Conservation (phyloP, 2,329 filamentous ascomycete species). For the Bipolaris gigantea region DNA sequence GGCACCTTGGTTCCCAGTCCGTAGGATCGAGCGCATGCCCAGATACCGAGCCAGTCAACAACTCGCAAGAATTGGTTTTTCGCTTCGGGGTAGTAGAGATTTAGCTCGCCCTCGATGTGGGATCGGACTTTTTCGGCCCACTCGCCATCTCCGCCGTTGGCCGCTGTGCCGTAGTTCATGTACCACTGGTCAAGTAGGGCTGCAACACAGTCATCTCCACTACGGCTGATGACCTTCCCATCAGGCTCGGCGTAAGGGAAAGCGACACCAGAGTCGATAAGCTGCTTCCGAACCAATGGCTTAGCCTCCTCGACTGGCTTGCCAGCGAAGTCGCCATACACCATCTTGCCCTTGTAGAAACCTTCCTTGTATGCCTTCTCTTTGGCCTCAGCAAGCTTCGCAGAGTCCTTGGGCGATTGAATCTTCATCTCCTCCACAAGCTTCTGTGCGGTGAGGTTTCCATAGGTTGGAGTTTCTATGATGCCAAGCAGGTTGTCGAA, state of each 20-base stretch:
- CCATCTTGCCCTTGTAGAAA: conserved; percentile 92
- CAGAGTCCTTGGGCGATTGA: conserved; percentile 90
- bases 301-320: conserved; percentile 85
- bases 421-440: conserved; percentile 95
- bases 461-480: conserved; percentile 74
- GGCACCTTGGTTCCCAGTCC: conserved; percentile 92
- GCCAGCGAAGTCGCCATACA: conserved; percentile 84
- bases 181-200: conserved; percentile 97
- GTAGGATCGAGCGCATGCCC: conserved; percentile 90
- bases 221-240: conserved; percentile 81
- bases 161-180: conserved; percentile 77
- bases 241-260: conserved; percentile 95
- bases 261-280: conserved; percentile 76
- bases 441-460: conserved; percentile 78
- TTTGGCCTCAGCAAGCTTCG: conserved; percentile 89
- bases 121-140: conserved; percentile 72
- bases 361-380: conserved; percentile 96
- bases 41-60: conserved; percentile 79
- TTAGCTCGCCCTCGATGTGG: conserved; percentile 60
- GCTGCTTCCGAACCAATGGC: conserved; percentile 75
- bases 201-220: conserved; percentile 89
- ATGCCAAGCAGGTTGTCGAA: conserved; percentile 80
- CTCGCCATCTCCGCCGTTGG: conserved; percentile 67
- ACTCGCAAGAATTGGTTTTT: conserved; percentile 73
- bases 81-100: conserved; percentile 70